These are phyloP conservation scores for Russula vinacea DNA, from an alignment of 768 basidiomycete genomes.

Conservation along the genomic window DNA sequence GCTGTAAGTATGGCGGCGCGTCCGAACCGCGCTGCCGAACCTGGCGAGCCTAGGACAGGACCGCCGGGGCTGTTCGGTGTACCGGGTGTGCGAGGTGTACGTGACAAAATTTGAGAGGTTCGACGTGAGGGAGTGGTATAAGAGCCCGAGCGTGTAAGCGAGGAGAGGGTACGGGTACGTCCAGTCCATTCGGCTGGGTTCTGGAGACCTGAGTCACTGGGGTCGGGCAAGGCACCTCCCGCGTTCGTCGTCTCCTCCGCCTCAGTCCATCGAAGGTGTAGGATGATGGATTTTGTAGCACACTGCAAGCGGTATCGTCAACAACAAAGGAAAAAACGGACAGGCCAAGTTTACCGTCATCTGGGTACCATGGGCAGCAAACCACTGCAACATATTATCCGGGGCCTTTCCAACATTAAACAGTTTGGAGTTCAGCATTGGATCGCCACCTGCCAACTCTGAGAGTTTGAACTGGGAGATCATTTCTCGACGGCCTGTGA, in stretches of 20 bases:
- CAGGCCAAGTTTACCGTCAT: conserved; percentile 65
- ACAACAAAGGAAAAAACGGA: background rate
- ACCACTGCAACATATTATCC: conserved; percentile 93
- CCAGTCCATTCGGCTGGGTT: conserved; percentile 33
- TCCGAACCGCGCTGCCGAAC: conserved; percentile 53
- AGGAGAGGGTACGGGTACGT: conserved; percentile 45
- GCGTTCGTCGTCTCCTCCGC: conserved; percentile 41
- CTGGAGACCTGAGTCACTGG: conserved; percentile 30
- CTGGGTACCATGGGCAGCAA: conserved; percentile 83
- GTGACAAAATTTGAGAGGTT: conserved; percentile 32
- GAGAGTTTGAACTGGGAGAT: conserved; percentile 86
- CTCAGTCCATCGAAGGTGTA: conserved; percentile 86
- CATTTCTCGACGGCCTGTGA: conserved; percentile 71
- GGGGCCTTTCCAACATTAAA: conserved; percentile 76
- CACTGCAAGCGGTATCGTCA: conserved; percentile 48
- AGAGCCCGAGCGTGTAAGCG: conserved; percentile 54
- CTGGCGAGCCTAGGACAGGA: conserved; percentile 19
- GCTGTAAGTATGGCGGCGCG: conserved; percentile 75
- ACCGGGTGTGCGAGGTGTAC: conserved; percentile 45
- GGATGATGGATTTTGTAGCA: conserved; percentile 81
- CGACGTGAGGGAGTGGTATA: conserved; percentile 45
- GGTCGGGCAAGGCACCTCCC: conserved; percentile 20
- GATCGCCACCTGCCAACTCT: conserved; percentile 68
- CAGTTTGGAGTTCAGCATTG: conserved; percentile 61
- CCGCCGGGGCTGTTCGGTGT: conserved; percentile 45